Evolutionary conservation across 1,284 basidiomycete genomes (phyloP).

Genomic region (Pyrrhoderma lamaoense): DNA sequence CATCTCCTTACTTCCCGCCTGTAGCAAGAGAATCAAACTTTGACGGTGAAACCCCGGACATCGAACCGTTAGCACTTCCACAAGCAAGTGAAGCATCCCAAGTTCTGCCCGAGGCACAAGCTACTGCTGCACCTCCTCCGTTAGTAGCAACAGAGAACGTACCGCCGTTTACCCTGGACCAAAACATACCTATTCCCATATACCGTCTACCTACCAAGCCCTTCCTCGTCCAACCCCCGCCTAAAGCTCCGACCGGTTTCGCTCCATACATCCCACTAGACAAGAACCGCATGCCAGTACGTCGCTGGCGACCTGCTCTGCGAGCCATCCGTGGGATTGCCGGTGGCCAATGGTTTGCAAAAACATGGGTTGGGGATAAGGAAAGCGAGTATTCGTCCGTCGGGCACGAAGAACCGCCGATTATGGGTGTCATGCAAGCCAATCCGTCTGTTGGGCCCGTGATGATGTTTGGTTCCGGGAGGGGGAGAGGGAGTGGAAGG

Average conservation of each 20-base stretch:
- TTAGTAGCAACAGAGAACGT: conserved; percentile 34
- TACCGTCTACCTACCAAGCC: conserved; percentile 73
- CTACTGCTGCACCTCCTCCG: conserved; percentile 24
- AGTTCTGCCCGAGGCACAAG: not conserved
- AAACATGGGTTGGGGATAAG: conserved; percentile 72
- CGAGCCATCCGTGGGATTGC: conserved; percentile 73
- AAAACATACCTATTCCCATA: conserved; percentile 46
- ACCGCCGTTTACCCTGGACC: conserved; percentile 42
- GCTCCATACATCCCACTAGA: conserved; percentile 60
- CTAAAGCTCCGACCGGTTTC: conserved; percentile 65
- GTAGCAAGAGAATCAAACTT: conserved; percentile 25
- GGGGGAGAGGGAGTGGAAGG: not conserved
- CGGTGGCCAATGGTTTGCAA: conserved; percentile 69
- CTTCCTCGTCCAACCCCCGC: conserved; percentile 68
- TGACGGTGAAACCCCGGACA: conserved; percentile 22
- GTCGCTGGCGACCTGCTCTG: conserved; percentile 63
- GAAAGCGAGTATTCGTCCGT: conserved; percentile 51
- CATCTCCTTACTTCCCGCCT: conserved; percentile 30
- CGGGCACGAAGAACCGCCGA: conserved; percentile 22
- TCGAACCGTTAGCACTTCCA: conserved; percentile 19
- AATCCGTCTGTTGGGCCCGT: not conserved
- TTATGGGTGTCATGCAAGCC: conserved; percentile 3
- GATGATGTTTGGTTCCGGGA: not conserved
- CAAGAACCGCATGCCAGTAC: conserved; percentile 46
- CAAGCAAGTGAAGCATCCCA: conserved; percentile 2